Evolutionary conservation across 2,329 filamentous ascomycete species (phyloP), one percentile per base, ranked within the genome.

Genomic region (Calonectria hawksworthii): DNA sequence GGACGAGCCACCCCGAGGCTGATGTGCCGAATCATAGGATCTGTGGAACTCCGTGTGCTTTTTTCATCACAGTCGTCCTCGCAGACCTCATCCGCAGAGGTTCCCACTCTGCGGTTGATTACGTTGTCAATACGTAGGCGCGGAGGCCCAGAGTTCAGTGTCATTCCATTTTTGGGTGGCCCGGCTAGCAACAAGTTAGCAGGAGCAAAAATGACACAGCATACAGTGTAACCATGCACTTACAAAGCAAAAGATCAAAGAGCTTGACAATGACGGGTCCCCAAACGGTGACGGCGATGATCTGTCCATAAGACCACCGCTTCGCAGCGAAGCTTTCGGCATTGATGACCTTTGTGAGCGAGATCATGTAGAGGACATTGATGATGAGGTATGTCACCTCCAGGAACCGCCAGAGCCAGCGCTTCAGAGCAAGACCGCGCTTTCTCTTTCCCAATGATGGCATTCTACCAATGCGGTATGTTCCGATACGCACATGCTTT

Each of bases 231-330:
- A 32, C 30, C 23, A 47, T 10, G 13, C 41, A 77, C 84, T 82
- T 78, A 85, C 84, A 85, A n/a, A 85, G 69, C 16, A 84, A 78
- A 4, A 86, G 79, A 47, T 85, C 83, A 72, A 86, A 83, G n/a
- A 86, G 69, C 68, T 86, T 86, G 52, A 86, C 84, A 69, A 86
- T 85, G 73, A 86, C 83, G 11, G 84, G 84, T 0, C 84, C 84
- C 84, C 84, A 86, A 7, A 85, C 83, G 0, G 84, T 85, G 41
- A 86, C 83, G 50, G 84, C 84, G 52, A 86, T 86, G 68, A 86
- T 86, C 70, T 86, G 84, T 8, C 84, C 84, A 28, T 86, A 86
- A 0, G 80, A 82, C 84, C 84, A 86, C 26, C 80, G 79, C 30
- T 82, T 84, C 1, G 82, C 80, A 28, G 82, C 80, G 64, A 86